Percentiles rank a stretch among this genome's conserved stretches.
Conservation (phyloP, 2,329 filamentous ascomycete species). For the Talaromyces amestolkiae region DNA sequence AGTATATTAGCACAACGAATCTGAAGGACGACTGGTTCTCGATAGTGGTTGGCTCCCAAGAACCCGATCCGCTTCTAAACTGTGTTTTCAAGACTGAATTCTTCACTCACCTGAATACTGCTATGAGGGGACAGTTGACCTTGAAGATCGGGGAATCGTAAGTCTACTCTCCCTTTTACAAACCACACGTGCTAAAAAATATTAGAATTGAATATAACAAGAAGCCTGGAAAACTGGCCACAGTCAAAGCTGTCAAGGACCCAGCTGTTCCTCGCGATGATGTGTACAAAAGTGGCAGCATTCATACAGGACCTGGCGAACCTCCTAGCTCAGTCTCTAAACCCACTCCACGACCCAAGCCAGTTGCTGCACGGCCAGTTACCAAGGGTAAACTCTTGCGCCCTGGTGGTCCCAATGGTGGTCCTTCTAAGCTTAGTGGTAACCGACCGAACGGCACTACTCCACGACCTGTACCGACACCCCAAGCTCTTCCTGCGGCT, state of each 20-base stretch:
- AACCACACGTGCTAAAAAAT: slow-evolving; percentile 25
- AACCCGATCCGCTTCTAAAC: slow-evolving; percentile 88
- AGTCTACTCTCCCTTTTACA: slow-evolving; percentile 27
- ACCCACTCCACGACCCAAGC: slow-evolving; percentile 83
- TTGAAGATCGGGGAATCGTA: slow-evolving; percentile 73
- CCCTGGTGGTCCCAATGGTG: slow-evolving; percentile 80
- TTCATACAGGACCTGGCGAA: slow-evolving; percentile 84
- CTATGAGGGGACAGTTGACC: slow-evolving; percentile 75
- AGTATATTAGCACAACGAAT: slow-evolving; percentile 77
- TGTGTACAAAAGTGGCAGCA: slow-evolving; percentile 86
- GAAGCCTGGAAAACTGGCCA: slow-evolving; percentile 88
- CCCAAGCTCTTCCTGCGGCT: slow-evolving; percentile 29
- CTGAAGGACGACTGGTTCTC: slow-evolving; percentile 96
- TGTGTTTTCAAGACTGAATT: slow-evolving; percentile 97
- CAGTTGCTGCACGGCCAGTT: slow-evolving; percentile 82
- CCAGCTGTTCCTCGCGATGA: slow-evolving; percentile 69
- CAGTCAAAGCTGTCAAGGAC: slow-evolving; percentile 89
- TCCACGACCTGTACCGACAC: slow-evolving; percentile 36
- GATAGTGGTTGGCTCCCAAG: slow-evolving; percentile 84
- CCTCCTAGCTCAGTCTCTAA: slow-evolving; percentile 76
- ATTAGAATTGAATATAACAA: slow-evolving; percentile 85
- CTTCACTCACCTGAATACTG: slow-evolving; percentile 83
- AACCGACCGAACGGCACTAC: slow-evolving; percentile 40
- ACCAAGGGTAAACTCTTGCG: slow-evolving; percentile 90
- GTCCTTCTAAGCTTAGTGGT: slow-evolving; percentile 68